Evolutionary conservation across 257 asterid species (phyloP).

Genomic region (Paraleonurus japonicus): DNA sequence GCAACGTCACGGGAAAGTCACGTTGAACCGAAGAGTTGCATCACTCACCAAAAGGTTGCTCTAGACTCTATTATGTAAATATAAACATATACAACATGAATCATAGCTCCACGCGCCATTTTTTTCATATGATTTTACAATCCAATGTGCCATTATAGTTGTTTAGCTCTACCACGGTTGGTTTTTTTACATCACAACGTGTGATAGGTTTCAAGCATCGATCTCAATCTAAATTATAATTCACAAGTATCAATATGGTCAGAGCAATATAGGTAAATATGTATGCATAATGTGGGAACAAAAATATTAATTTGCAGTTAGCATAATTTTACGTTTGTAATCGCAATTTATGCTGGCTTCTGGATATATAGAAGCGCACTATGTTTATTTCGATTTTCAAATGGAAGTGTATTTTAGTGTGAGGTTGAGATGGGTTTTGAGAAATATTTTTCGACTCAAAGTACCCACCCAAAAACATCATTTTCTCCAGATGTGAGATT

Average conservation of each 20-base stretch:
- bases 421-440: not conserved
- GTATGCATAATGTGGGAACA: not conserved
- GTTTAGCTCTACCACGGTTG: too few relatives aligned
- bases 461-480: not conserved
- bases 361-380: not conserved
- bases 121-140: not conserved
- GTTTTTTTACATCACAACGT: too few relatives aligned
- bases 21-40: too few relatives aligned
- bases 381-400: not conserved
- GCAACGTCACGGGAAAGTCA: too few relatives aligned
- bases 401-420: not conserved
- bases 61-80: too few relatives aligned
- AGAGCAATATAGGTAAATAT: not conserved
- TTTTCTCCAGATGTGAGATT: not conserved
- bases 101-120: not conserved
- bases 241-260: not conserved
- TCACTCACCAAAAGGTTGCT: too few relatives aligned
- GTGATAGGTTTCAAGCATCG: not conserved
- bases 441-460: too few relatives aligned
- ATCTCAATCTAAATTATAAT: not conserved
- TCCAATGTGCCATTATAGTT: not conserved
- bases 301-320: not conserved
- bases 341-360: not conserved
- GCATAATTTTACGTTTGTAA: not conserved
- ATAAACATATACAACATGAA: too few relatives aligned